phyloP scores from a whole-genome alignment of 2,329 filamentous ascomycete species.

The Plectosphaerella cucumerina region DNA sequence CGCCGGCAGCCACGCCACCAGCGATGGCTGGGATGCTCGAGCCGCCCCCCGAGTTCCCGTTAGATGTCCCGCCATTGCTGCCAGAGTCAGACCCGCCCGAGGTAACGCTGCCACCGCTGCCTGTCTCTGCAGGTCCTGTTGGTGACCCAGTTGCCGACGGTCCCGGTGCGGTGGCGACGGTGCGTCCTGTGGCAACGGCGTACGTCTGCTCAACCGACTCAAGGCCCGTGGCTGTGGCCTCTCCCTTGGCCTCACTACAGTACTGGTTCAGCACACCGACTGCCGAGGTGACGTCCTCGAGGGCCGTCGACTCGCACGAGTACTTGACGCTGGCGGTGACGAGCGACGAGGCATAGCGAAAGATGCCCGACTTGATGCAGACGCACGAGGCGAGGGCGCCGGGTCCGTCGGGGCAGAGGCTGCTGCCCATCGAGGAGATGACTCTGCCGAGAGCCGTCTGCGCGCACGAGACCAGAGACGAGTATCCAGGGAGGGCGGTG shows the following conservation, averaged over 20 bases:
- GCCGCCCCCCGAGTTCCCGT: slow-evolving; percentile 4
- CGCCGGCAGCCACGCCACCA: slow-evolving; percentile 21
- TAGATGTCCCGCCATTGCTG: slow-evolving; percentile 2
- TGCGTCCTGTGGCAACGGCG: slow-evolving; percentile 8
- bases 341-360: slow-evolving; percentile 32
- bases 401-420: slow-evolving; percentile 40
- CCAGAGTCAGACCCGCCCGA: background rate
- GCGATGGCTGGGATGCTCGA: slow-evolving; percentile 28
- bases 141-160: background rate
- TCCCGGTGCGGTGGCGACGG: slow-evolving; percentile 7
- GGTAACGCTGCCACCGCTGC: background rate
- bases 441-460: slow-evolving; percentile 37
- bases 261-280: slow-evolving; percentile 41
- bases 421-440: slow-evolving; percentile 29
- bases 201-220: slow-evolving; percentile 28
- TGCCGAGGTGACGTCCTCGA: slow-evolving; percentile 40
- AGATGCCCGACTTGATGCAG: slow-evolving; percentile 46
- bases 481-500: slow-evolving; percentile 43
- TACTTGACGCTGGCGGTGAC: slow-evolving; percentile 41
- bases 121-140: slow-evolving; percentile 2
- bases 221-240: slow-evolving; percentile 35
- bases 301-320: slow-evolving; percentile 38
- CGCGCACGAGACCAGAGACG: slow-evolving; percentile 39
- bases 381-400: slow-evolving; percentile 48
- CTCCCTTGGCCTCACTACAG: slow-evolving; percentile 42